These are phyloP conservation scores for Pyrenochaeta sp. DNA, from an alignment of 2,329 filamentous ascomycete species.

Conservation along the genomic window DNA sequence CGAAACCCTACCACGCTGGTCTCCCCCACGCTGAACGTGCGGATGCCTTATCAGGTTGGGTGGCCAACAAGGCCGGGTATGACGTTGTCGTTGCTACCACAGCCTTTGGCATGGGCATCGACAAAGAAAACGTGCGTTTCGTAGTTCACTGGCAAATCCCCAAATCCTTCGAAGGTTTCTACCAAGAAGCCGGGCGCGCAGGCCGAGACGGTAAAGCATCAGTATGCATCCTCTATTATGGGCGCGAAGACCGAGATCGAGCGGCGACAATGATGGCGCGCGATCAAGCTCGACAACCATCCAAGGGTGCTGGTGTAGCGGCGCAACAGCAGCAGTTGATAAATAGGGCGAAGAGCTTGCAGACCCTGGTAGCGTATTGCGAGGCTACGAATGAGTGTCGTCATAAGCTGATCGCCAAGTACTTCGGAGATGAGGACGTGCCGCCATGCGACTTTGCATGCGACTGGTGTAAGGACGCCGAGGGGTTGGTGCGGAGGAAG, in stretches of 20 bases:
- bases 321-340: constrained; percentile 48
- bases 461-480: constrained; percentile 58
- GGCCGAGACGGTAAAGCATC: constrained; percentile 89
- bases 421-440: constrained; percentile 47
- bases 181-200: constrained; percentile 92
- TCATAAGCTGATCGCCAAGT: constrained; percentile 60
- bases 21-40: constrained; percentile 73
- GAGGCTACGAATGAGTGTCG: constrained; percentile 78
- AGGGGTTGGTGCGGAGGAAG: constrained; percentile 53
- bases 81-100: constrained; percentile 95
- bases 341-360: constrained; percentile 55
- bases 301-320: constrained; percentile 49
- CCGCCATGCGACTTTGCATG: constrained; percentile 57
- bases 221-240: constrained; percentile 90
- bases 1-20: constrained; percentile 76
- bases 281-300: constrained; percentile 60
- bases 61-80: constrained; percentile 76
- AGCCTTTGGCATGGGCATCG: constrained; percentile 97
- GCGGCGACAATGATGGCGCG: constrained; percentile 64
- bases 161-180: constrained; percentile 94
- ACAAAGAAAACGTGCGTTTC: constrained; percentile 93
- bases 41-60: constrained; percentile 75
- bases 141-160: constrained; percentile 94
- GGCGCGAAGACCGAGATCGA: constrained; percentile 82
- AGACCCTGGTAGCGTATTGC: constrained; percentile 78